phyloP scores from a whole-genome alignment of 2,329 filamentous ascomycete species.

The Myotisia sp. region DNA sequence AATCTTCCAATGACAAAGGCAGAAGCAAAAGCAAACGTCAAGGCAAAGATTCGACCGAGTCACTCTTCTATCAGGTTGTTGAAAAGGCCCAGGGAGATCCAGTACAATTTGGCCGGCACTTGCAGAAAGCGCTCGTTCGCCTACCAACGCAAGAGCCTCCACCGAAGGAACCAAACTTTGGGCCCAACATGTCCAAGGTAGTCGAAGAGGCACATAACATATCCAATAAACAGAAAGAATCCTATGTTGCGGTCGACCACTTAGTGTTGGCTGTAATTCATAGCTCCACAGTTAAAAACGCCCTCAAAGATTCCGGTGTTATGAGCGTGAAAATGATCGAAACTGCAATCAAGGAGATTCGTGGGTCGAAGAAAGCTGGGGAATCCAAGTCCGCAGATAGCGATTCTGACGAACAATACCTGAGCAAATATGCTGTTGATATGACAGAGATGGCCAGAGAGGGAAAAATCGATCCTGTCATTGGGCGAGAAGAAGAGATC shows the following conservation, averaged over 20 bases:
- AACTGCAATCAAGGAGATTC: conserved; percentile 77
- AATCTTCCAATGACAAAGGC: conserved; percentile 33
- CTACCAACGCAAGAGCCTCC: conserved; percentile 81
- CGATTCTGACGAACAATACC: conserved; percentile 69
- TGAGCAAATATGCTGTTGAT: conserved; percentile 97
- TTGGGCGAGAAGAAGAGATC: conserved; percentile 92
- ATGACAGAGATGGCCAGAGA: conserved; percentile 94
- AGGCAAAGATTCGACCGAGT: conserved; percentile 20
- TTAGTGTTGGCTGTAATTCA: conserved; percentile 75
- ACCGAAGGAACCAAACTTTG: conserved; percentile 74
- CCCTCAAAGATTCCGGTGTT: conserved; percentile 73
- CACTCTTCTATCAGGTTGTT: conserved; percentile 89
- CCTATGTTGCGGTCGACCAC: conserved; percentile 87
- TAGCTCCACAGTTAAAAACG: conserved; percentile 57
- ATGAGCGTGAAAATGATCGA: conserved; percentile 84
- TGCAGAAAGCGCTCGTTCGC: conserved; percentile 85
- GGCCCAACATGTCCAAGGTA: conserved; percentile 63
- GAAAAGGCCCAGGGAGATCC: conserved; percentile 88
- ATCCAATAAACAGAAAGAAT: conserved; percentile 95
- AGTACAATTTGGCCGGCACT: conserved; percentile 69
- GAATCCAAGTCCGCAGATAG: conserved; percentile 91
- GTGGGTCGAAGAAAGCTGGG: conserved; percentile 81
- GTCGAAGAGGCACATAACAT: conserved; percentile 74
- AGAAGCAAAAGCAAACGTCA: too few relatives aligned
- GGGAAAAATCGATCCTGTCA: conserved; percentile 95